phyloP scores from a whole-genome alignment of 176 grass and related monocot species.

The Eleusine coracana region DNA sequence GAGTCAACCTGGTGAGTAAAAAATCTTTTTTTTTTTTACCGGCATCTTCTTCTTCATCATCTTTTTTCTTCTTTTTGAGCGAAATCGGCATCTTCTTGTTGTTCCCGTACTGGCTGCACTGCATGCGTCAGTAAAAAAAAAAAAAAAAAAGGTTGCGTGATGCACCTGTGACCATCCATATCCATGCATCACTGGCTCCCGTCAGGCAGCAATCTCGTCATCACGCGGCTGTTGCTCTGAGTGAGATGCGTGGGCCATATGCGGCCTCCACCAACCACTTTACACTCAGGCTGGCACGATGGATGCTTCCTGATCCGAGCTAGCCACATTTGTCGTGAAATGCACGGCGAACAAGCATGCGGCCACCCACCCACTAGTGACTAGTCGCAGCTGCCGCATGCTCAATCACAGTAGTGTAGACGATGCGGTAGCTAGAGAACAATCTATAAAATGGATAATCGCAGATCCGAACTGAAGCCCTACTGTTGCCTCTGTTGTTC shows the following conservation, averaged over 20 bases:
- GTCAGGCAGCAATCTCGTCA: neutral
- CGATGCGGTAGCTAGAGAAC: neutral
- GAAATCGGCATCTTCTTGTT: too few relatives aligned
- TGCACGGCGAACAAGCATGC: neutral
- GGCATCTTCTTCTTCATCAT: too few relatives aligned
- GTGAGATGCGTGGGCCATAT: neutral
- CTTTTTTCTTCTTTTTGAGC: too few relatives aligned
- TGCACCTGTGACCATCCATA: neutral
- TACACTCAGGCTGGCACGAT: neutral
- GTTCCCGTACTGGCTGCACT: neutral
- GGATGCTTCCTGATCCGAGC: slow-evolving; percentile 34
- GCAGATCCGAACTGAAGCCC: neutral
- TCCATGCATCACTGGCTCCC: neutral
- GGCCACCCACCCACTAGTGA: neutral
- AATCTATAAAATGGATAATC: too few relatives aligned
- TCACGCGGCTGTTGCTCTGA: slow-evolving; percentile 8
- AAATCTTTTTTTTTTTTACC: too few relatives aligned
- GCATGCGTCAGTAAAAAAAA: slow-evolving; percentile 1
- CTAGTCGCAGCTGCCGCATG: neutral
- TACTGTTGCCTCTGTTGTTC: too few relatives aligned
- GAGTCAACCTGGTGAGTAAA: slow-evolving; percentile 66
- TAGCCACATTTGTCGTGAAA: slow-evolving; percentile 21
- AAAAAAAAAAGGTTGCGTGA: neutral
- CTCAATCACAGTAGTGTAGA: neutral
- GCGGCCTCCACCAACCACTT: slow-evolving; percentile 20